Base-by-base conservation (phyloP, 805 yeast species). In the Sugiyamaella qingdaonensis region DNA sequence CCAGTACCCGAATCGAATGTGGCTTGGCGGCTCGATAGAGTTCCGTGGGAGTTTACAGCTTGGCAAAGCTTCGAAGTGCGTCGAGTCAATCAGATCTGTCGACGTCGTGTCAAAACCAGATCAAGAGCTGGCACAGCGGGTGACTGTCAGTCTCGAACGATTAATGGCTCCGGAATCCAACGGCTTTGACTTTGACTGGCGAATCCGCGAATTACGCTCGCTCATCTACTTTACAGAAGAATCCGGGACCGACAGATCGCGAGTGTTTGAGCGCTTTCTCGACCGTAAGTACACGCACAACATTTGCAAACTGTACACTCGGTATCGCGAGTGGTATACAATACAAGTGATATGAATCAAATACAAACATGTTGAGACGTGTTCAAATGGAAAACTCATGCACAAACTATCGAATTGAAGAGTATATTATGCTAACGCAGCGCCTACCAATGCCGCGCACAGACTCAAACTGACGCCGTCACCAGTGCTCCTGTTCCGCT, bases 11-110 rank as follows among this genome's bases (percentile, higher is more conserved):
- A 69, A 67, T 55, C 72, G 97, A 21, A 76, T 91, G 80, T 90
- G 97, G 97, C 82, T 78, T 0, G 80, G 84, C 32, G 97, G 97
- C 1, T 67, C 74, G 19, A 70, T 90, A 33, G 65, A 68, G 21
- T 79, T 77, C 57, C 56, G 65, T 34, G 55, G 56, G 1, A 53
- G 58, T 44, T 53, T 79, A 10, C 48, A 29, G 16, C 70, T 73
- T 42, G 77, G 77, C 4, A 70, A 68, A 21, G 62, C 59, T 1
- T 66, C 81, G 5, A 54, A 55, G 0, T 85, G 94, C 60, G 60
- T 58, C 4, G 97, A 90, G 61, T 66, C 64, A 0, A 70, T 88
- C 0, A 64, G 65, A 8, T 48, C 54, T 32, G 53, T 63, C 13
- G 14, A 53, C 19, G 54, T 53, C 37, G 16, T 29, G 4, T 36